phyloP scores from a whole-genome alignment of 345 rosid genomes.

The Ceriops zippeliana region DNA sequence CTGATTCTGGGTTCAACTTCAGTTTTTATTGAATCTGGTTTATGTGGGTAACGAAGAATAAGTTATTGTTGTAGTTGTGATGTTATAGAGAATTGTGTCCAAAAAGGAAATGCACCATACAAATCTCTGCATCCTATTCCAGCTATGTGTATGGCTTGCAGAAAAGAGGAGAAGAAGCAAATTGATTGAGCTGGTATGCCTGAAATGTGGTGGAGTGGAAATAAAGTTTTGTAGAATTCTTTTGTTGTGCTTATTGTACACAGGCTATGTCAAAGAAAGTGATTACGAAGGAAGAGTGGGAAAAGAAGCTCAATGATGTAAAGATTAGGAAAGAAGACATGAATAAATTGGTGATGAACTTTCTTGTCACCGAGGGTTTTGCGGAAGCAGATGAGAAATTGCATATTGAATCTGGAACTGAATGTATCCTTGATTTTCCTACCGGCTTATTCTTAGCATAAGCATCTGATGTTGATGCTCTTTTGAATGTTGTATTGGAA shows the following conservation, averaged over 20 bases:
- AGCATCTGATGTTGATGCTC: neutral
- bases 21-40: too few species aligned
- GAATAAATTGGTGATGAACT: conserved; percentile 97
- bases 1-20: too few species aligned
- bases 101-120: neutral
- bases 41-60: too few species aligned
- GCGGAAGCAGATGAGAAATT: conserved; percentile 93
- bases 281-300: conserved; percentile 85
- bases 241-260: neutral
- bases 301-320: conserved; percentile 81
- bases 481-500: neutral
- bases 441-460: neutral
- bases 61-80: neutral
- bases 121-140: neutral
- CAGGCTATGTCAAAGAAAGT: conserved; percentile 69
- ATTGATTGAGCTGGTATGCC: neutral
- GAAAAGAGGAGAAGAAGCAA: neutral
- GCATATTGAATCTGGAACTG: conserved; percentile 87
- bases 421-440: conserved; percentile 57
- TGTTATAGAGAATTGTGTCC: neutral
- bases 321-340: conserved; percentile 89
- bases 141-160: too few species aligned
- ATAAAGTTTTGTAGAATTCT: neutral
- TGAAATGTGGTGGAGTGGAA: neutral
- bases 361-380: conserved; percentile 92